Evolutionary conservation across 345 rosid species (phyloP).

Genomic region (Camelina laxa): DNA sequence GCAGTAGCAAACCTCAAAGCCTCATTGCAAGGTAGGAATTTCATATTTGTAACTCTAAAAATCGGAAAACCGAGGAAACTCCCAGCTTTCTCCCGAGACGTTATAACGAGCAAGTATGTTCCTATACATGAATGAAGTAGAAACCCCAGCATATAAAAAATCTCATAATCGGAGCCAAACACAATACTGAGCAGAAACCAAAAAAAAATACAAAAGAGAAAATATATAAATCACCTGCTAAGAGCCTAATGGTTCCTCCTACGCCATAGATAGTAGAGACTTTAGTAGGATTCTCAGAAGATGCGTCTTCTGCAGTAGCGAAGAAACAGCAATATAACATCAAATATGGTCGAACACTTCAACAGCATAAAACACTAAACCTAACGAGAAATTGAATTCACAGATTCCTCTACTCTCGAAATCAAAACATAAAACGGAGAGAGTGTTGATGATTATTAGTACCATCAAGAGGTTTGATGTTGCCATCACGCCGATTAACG

Average conservation of each 20-base stretch:
- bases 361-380: neutral
- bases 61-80: constrained; percentile 77
- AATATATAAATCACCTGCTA: constrained; percentile 61
- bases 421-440: neutral
- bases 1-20: constrained; percentile 64
- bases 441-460: neutral
- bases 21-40: constrained; percentile 76
- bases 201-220: neutral
- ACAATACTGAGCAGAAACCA: constrained; percentile 12
- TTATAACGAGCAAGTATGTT: constrained; percentile 73
- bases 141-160: constrained; percentile 29
- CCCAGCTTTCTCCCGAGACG: constrained; percentile 75
- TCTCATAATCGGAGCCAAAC: neutral
- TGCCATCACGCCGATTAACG: constrained; percentile 70
- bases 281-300: constrained; percentile 53
- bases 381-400: neutral
- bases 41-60: constrained; percentile 71
- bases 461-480: constrained; percentile 63
- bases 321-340: neutral
- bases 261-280: constrained; percentile 75
- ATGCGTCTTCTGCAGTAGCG: constrained; percentile 49
- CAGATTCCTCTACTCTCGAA: neutral
- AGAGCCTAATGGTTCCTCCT: constrained; percentile 81
- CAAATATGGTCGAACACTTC: neutral
- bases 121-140: constrained; percentile 42